phyloP scores from a whole-genome alignment of 306 rosid species.

The Pachyrhizus erosus region DNA sequence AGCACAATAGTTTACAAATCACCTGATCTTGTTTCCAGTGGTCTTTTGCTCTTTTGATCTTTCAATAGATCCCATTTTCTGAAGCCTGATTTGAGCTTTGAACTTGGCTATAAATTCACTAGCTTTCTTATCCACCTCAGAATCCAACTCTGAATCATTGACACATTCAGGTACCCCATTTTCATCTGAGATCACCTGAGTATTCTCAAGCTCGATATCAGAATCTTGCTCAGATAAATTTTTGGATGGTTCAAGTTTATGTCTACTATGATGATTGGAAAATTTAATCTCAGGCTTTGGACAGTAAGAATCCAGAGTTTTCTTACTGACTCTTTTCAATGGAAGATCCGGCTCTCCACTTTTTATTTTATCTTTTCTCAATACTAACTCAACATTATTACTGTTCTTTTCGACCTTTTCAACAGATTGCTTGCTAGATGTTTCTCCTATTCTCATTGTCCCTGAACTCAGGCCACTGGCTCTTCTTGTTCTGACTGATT shows the following conservation, averaged over 20 bases:
- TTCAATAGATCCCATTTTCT: slow-evolving; percentile 72
- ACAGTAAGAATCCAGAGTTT: slow-evolving; percentile 40
- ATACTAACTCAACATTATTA: slow-evolving; percentile 42
- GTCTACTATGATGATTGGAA: slow-evolving; percentile 39
- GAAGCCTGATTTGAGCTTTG: slow-evolving; percentile 90
- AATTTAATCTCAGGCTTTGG: slow-evolving; percentile 47
- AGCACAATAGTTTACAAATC: slow-evolving; percentile 48
- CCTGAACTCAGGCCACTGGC: slow-evolving; percentile 48
- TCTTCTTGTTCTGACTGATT: slow-evolving; percentile 89
- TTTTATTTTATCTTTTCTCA: slow-evolving; percentile 55
- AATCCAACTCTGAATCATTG: slow-evolving; percentile 61
- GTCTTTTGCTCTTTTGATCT: slow-evolving; percentile 67
- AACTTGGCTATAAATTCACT: slow-evolving; percentile 94
- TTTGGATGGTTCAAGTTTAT: slow-evolving; percentile 49
- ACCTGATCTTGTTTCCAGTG: slow-evolving; percentile 51
- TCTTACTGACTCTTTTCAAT: slow-evolving; percentile 39
- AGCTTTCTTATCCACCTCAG: slow-evolving; percentile 97
- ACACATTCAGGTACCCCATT: slow-evolving; percentile 49
- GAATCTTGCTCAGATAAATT: slow-evolving; percentile 47
- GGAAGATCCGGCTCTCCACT: slow-evolving; percentile 48
- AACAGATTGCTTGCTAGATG: slow-evolving; percentile 47
- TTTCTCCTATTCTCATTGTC: slow-evolving; percentile 47
- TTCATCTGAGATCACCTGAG: slow-evolving; percentile 56
- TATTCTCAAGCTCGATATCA: slow-evolving; percentile 48
- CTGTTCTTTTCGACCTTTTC: slow-evolving; percentile 51